Percentiles rank a stretch among this genome's conserved stretches.
Evolutionary conservation across 2,329 filamentous ascomycete genomes (phyloP).

Genomic region (Botrytis porri): DNA sequence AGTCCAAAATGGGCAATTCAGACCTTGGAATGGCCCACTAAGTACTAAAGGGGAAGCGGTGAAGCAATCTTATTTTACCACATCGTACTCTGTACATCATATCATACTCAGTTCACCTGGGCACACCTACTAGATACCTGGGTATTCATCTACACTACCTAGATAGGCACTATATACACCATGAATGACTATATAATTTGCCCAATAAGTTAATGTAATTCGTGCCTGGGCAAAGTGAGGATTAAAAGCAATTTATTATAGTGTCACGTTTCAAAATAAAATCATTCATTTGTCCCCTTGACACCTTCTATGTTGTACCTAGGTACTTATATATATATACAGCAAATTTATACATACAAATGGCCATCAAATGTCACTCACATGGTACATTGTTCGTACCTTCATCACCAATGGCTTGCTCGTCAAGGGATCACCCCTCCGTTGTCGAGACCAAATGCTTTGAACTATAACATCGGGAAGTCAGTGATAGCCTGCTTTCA

Average conservation of each 20-base stretch:
- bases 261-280: background rate
- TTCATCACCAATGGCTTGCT: background rate
- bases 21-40: background rate
- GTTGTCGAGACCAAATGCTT: slow-evolving; percentile 54
- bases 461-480: slow-evolving; percentile 39
- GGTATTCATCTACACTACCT: background rate
- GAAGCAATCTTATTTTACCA: background rate
- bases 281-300: background rate
- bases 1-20: background rate
- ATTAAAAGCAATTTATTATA: background rate
- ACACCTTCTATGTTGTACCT: background rate
- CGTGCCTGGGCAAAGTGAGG: background rate
- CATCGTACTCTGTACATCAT: background rate
- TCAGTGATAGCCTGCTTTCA: background rate
- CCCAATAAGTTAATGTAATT: background rate
- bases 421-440: slow-evolving; percentile 22
- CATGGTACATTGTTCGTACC: background rate
- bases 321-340: too few relatives aligned
- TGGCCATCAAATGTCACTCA: background rate
- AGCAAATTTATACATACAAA: background rate
- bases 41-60: background rate
- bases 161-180: background rate
- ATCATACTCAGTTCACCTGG: too few relatives aligned
- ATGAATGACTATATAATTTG: background rate
- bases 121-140: background rate